Evolutionary conservation across 2,329 filamentous ascomycete species (phyloP).

Genomic region (Beauveria brongniartii): DNA sequence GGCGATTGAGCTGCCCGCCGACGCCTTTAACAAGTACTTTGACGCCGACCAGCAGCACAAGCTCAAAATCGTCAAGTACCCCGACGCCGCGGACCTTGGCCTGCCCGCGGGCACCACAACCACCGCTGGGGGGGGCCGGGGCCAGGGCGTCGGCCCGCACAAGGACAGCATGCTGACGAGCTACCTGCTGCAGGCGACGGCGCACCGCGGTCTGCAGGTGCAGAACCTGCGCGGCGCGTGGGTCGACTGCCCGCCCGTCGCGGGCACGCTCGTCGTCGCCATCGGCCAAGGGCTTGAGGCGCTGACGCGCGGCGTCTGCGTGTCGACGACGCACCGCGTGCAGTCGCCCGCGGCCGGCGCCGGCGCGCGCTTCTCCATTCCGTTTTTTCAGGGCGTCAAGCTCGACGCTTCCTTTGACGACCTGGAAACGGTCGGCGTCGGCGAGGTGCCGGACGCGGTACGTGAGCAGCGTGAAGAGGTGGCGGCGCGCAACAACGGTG

Average conservation of each 20-base stretch:
- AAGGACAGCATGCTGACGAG: conserved; percentile 79
- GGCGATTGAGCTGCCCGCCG: conserved; percentile 61
- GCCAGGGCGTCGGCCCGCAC: conserved; percentile 66
- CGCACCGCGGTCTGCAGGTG: conserved; percentile 72
- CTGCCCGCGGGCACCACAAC: conserved; percentile 28
- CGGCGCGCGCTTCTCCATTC: conserved; percentile 70
- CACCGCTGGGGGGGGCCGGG: conserved; percentile 29
- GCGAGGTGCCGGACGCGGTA: conserved; percentile 52
- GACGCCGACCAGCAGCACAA: conserved; percentile 72
- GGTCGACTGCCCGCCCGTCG: conserved; percentile 73
- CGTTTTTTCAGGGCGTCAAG: conserved; percentile 82
- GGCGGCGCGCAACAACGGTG: conserved; percentile 36
- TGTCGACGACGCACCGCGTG: conserved; percentile 75
- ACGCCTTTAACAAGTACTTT: conserved; percentile 73
- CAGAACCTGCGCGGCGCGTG: conserved; percentile 71
- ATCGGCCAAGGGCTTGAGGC: conserved; percentile 85
- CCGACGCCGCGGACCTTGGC: conserved; percentile 57
- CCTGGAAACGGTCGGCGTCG: conserved; percentile 55
- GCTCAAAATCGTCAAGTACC: conserved; percentile 83
- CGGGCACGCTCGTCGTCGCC: conserved; percentile 74
- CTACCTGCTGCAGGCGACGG: conserved; percentile 71
- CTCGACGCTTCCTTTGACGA: conserved; percentile 74
- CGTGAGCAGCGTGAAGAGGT: conserved; percentile 52
- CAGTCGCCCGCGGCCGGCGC: conserved; percentile 62
- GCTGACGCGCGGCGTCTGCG: conserved; percentile 73